These are phyloP conservation scores for Eucalyptus melliodora DNA, from an alignment of 345 rosid species.

Conservation along the genomic window DNA sequence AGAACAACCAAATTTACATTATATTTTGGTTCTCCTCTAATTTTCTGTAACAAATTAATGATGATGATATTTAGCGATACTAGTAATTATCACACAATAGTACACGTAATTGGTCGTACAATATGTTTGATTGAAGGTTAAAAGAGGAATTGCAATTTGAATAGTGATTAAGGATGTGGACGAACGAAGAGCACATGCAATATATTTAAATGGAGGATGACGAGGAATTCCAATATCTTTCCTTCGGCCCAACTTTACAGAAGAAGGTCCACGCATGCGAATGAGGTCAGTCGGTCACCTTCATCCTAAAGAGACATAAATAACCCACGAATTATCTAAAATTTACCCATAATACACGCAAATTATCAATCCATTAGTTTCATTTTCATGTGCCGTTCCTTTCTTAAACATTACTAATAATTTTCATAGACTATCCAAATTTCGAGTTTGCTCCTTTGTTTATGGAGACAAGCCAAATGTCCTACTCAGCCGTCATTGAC, in stretches of 20 bases:
- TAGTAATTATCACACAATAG: no score
- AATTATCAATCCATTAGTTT: not conserved
- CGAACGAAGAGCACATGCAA: not conserved
- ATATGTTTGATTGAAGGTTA: not conserved
- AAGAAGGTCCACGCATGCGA: not conserved
- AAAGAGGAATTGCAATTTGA: not conserved
- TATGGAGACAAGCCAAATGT: not conserved
- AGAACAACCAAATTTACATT: no score
- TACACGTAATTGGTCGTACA: not conserved
- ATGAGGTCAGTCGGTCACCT: not conserved
- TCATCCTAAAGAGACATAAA: not conserved
- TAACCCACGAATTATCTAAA: not conserved
- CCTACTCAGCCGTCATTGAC: not conserved
- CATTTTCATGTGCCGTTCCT: not conserved
- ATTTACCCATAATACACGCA: not conserved
- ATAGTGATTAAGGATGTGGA: not conserved
- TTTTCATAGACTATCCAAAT: not conserved
- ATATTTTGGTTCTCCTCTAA: no score
- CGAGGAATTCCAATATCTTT: not conserved
- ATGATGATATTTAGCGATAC: no score
- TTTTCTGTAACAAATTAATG: no score
- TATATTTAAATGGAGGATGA: not conserved
- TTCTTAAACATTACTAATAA: not conserved
- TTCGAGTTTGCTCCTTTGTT: not conserved
- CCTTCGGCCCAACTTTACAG: not conserved